These are phyloP conservation scores for Fennellomyces sp. DNA, from an alignment of 371 early-diverging fungal species.

Conservation along the genomic window DNA sequence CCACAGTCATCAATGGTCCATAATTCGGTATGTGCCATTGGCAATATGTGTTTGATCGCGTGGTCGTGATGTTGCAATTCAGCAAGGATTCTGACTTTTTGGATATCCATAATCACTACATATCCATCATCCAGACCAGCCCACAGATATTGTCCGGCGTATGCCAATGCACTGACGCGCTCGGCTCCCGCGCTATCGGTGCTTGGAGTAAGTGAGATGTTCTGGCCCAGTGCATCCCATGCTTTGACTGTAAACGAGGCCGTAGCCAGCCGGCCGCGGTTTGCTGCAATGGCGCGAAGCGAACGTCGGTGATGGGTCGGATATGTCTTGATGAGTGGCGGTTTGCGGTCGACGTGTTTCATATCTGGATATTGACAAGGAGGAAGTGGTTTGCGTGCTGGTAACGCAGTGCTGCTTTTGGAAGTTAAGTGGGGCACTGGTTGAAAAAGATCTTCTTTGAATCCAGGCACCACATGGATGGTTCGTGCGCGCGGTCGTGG, in stretches of 20 bases:
- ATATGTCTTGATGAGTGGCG: constrained; percentile 8
- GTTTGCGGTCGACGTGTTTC: constrained; percentile 15
- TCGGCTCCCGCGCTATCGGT: neutral
- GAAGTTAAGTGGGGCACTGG: neutral
- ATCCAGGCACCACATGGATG: neutral
- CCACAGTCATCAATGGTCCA: constrained; percentile 83
- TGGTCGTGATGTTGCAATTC: constrained; percentile 10
- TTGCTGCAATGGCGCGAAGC: constrained; percentile 12
- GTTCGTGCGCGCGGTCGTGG: neutral
- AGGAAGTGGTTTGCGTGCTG: neutral
- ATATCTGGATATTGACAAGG: constrained; percentile 15
- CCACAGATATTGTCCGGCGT: constrained; percentile 58
- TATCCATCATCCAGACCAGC: constrained; percentile 66
- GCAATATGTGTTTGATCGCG: constrained; percentile 44
- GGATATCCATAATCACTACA: constrained; percentile 58
- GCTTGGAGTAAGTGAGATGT: neutral
- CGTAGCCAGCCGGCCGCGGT: constrained; percentile 11
- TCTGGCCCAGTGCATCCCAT: constrained; percentile 8
- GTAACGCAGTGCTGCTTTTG: neutral
- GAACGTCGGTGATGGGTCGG: constrained; percentile 12
- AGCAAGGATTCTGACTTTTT: constrained; percentile 45
- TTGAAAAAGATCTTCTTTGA: neutral
- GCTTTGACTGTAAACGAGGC: constrained; percentile 15
- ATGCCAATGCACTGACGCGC: neutral
- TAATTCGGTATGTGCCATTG: constrained; percentile 50